Base-by-base conservation (phyloP, 768 basidiomycete genomes). In the Russula emetica region DNA sequence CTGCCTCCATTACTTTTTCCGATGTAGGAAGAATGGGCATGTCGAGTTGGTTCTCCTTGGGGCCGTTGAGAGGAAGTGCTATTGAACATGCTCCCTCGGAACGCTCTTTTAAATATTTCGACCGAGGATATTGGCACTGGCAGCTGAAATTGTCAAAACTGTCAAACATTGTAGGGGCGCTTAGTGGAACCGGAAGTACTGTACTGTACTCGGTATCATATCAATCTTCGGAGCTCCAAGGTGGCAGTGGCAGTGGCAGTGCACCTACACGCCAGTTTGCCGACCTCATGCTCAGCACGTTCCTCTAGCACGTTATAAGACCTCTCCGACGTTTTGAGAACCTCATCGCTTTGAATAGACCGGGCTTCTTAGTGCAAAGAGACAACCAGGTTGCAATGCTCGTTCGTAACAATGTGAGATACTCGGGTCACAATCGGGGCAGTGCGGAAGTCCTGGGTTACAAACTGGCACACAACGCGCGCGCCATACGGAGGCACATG, bases 141-240 rank as follows among this genome's bases (percentile, higher is more conserved):
- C 42, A 57, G n/a, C 28, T 18, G 6, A n/a, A 38, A 13, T 22
- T 36, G 22, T 55, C 24, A 55, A 18, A 54, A 26, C 14, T 5
- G 32, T 34, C n/a, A 40, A 26, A 6, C 34, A 62, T 32, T 30
- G 45, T 49, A 56, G 45, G 44, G 45, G 44, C 30, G 60, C 58
- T 59, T 49, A 32, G 14, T 11, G 4, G 20, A n/a, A 47, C 10
- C 22, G n/a, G n/a, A 9, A 42, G 44, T 44, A n/a, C n/a, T 10
- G n/a, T 22, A 44, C n/a, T 34, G 44, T n/a, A n/a, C n/a, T n/a
- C n/a, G n/a, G n/a, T n/a, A 47, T n/a, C 10, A 10, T 22, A 6
- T n/a, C 40, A n/a, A 10, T 20, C 28, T 20, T 51, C 50, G 28
- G 28, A 28, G 28, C 50, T 28, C 30, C 28, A 18, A 18, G 6